Evolutionary conservation across 2,329 filamentous ascomycete genomes (phyloP).

Genomic region (Colletotrichum sidae): DNA sequence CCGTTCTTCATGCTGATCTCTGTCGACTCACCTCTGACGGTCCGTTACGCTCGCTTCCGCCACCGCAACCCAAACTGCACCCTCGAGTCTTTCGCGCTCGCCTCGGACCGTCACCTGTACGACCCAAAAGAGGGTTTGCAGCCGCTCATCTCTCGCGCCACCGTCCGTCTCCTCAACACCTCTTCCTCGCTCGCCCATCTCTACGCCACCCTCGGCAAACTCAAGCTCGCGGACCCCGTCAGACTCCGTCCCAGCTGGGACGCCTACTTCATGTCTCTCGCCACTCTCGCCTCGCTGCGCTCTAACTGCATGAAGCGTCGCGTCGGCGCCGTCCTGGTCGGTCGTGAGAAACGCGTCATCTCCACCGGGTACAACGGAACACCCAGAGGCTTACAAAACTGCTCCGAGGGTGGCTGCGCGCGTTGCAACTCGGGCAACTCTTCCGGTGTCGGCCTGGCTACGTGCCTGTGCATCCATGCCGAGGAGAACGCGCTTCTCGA

Average conservation of each 20-base stretch:
- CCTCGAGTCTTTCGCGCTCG: constrained; percentile 67
- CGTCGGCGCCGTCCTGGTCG: constrained; percentile 92
- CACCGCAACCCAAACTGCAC: constrained; percentile 49
- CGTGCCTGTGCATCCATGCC: constrained; percentile 96
- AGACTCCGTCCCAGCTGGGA: constrained; percentile 94
- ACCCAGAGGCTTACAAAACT: constrained; percentile 89
- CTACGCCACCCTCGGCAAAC: constrained; percentile 75
- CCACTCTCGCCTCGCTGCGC: constrained; percentile 87
- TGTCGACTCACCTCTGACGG: constrained; percentile 87
- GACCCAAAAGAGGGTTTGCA: constrained; percentile 72
- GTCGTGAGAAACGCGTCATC: constrained; percentile 84
- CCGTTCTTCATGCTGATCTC: constrained; percentile 95
- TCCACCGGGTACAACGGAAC: constrained; percentile 98
- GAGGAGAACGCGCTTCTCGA: constrained; percentile 98
- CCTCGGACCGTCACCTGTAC: constrained; percentile 83
- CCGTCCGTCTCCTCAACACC: constrained; percentile 88
- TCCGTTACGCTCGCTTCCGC: constrained; percentile 85
- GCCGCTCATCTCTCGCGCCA: constrained; percentile 82
- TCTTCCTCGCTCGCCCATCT: constrained; percentile 78
- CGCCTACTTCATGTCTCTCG: constrained; percentile 98
- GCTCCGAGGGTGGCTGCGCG: constrained; percentile 89
- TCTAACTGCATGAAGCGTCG: constrained; percentile 99
- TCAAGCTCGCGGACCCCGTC: constrained; percentile 82
- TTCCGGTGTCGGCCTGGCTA: constrained; percentile 79
- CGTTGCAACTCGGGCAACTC: constrained; percentile 84